Evolutionary conservation across 73 alveolate species (phyloP).

Genomic region (Paramecium primaurelia): DNA sequence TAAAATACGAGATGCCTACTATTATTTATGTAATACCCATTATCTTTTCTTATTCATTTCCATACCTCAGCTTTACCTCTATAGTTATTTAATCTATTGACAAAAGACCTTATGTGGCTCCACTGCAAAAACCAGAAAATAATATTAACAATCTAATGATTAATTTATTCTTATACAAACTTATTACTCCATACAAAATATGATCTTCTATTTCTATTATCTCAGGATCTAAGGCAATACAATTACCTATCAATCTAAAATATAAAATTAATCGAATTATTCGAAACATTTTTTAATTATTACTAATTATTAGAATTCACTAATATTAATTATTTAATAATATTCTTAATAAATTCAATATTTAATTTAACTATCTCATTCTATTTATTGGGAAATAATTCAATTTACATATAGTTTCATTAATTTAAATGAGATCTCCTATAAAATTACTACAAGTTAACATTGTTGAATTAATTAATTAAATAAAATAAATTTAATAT

Average conservation of each 20-base stretch:
- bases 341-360: neutral
- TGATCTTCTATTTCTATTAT: neutral
- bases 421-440: no score
- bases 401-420: no score
- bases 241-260: neutral
- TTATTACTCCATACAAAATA: neutral
- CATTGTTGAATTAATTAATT: no score
- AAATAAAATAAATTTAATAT: no score
- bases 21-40: neutral
- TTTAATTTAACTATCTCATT: neutral
- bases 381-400: neutral
- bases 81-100: neutral
- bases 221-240: neutral
- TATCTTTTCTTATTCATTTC: neutral
- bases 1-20: slow-evolving; percentile 61
- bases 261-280: neutral
- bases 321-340: neutral
- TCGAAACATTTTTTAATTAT: neutral
- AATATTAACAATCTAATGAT: neutral
- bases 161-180: neutral
- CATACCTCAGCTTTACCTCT: neutral
- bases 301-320: neutral
- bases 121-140: slow-evolving; percentile 35
- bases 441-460: no score
- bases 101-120: slow-evolving; percentile 29